A percentile compares a stretch with the other conserved stretches of the same genome.
Evolutionary conservation across 108 stramenopile species (phyloP).

Genomic region (Mediolabrus comicus): DNA sequence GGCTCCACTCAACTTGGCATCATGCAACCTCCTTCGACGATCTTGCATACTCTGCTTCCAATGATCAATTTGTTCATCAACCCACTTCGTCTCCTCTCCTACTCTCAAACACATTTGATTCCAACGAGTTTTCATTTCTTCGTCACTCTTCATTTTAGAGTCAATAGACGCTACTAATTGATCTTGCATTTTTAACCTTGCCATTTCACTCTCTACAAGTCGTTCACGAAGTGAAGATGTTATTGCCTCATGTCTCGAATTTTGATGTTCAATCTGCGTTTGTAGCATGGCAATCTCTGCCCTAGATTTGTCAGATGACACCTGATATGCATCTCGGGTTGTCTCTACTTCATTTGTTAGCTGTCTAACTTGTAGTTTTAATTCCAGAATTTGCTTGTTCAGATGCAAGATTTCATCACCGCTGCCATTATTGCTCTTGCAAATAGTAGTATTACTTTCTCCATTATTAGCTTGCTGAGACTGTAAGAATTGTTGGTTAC

Average conservation of each 20-base stretch:
- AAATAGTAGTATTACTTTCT: neutral
- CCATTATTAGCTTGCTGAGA: neutral
- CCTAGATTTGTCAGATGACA: constrained; percentile 27
- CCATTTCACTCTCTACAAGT: constrained; percentile 31
- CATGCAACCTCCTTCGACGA: constrained; percentile 3
- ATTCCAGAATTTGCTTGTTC: neutral
- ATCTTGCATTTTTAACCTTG: constrained; percentile 28
- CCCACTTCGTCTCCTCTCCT: constrained; percentile 19
- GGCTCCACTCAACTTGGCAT: constrained; percentile 25
- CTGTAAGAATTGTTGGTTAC: constrained; percentile 9
- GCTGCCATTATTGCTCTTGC: no score
- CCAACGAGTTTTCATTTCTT: constrained; percentile 11
- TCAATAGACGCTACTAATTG: constrained; percentile 6
- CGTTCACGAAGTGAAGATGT: constrained; percentile 10
- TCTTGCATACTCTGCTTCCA: constrained; percentile 31
- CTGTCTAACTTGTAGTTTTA: constrained; percentile 4
- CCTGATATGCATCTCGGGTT: constrained; percentile 17
- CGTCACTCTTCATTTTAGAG: constrained; percentile 5
- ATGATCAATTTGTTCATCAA: constrained; percentile 24
- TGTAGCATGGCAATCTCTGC: constrained; percentile 22
- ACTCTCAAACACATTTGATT: constrained; percentile 10
- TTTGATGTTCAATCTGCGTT: constrained; percentile 12
- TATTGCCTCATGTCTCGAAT: constrained; percentile 24
- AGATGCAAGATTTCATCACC: neutral
- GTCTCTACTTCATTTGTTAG: constrained; percentile 16